Conservation (phyloP, 2,329 filamentous ascomycete species). For the Blastomyces parvus region DNA sequence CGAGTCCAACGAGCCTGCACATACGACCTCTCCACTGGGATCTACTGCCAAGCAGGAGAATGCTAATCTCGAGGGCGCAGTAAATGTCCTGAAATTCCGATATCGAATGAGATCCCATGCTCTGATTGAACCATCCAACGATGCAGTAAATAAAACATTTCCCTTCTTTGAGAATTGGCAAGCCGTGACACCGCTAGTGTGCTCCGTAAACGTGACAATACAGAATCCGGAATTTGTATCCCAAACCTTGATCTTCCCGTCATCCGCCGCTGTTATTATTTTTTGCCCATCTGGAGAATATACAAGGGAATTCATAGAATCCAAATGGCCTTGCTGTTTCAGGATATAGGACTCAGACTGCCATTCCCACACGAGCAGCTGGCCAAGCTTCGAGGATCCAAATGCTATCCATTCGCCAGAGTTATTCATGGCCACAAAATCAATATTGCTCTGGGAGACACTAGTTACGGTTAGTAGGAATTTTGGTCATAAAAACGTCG, state of each 20-base stretch:
- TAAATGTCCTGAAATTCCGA: constrained; percentile 95
- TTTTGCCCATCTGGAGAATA: constrained; percentile 92
- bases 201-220: constrained; percentile 95
- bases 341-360: constrained; percentile 98
- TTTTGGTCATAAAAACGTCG: constrained; percentile 9
- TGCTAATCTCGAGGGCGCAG: constrained; percentile 78
- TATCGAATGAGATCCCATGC: constrained; percentile 96
- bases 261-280: constrained; percentile 87
- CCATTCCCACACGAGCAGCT: constrained; percentile 99
- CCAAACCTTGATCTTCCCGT: constrained; percentile 98
- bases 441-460: constrained; percentile 94
- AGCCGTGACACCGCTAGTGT: constrained; percentile 82
- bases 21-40: constrained; percentile 90
- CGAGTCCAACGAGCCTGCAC: constrained; percentile 87
- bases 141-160: constrained; percentile 91
- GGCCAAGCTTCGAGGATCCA: constrained; percentile 86
- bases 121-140: constrained; percentile 83
- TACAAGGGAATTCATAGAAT: constrained; percentile 84
- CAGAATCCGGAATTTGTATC: constrained; percentile 95
- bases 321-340: constrained; percentile 95
- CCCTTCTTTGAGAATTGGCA: constrained; percentile 93
- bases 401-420: constrained; percentile 96
- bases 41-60: constrained; percentile 96
- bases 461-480: constrained; percentile 38
- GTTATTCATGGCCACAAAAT: constrained; percentile 88